Evolutionary conservation across 177 flowering plant genomes (phyloP), one percentile per base, ranked within the genome.

Genomic region (Tripterygium wilfordii): DNA sequence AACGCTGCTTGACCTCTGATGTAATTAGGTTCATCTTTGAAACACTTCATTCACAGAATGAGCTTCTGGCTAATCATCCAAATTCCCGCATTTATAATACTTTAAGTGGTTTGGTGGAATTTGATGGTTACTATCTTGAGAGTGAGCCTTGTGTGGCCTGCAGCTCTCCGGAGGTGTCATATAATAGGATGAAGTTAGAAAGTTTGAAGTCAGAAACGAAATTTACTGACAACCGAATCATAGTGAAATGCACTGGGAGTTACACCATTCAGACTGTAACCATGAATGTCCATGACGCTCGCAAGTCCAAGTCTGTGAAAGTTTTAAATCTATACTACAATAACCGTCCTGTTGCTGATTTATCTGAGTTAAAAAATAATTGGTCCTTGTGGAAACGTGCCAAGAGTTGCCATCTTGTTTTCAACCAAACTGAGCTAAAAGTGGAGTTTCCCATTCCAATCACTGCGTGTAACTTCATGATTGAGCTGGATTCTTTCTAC

Each of bases 71-170:
- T 27, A 94, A 94, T 66, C 99, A 94, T 67, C 96, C 97, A 5
- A 94, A 89, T 70, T 89, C 99, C 3, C 95, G 99, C 52, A 83
- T 94, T 35, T 94, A 94, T 60, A 90, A 77, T 65, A 94, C 97
- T 49, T 58, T 94, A 54, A 89, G 90, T 71, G 78, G 85, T 57
- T 61, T 94, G 44, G 97, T 94, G 48, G 99, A 94, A 56, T 94
- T 94, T 75, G 99, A 94, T 75, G 99, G 99, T 9, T 94, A 87
- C 67, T 94, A 90, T 77, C 97, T 94, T 42, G 99, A 94, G 74
- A 94, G 96, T 55, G 99, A 94, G 56, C 99, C 99, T 41, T 94
- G 99, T 90, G 99, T 90, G 51, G 80, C 99, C 41, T 94, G 99
- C 65, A 94, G 97, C 70, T 89, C 95, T 29, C 99, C 99, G n/a